These are phyloP conservation scores for Grigorovia jiainica DNA, from an alignment of 805 yeast genomes.

Conservation along the genomic window DNA sequence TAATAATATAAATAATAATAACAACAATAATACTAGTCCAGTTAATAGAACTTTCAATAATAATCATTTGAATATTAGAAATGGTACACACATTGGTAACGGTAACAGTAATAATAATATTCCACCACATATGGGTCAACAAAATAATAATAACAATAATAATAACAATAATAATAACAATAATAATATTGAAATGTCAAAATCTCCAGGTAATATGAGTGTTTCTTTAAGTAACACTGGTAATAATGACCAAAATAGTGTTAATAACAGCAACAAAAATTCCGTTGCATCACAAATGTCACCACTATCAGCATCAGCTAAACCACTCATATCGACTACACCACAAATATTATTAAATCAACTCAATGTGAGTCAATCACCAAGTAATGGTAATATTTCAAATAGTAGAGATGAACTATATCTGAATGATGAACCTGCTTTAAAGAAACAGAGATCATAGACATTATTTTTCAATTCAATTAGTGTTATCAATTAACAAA, in stretches of 20 bases:
- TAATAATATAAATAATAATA: not conserved
- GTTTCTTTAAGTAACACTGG: not conserved
- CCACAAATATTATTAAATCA: not conserved
- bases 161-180: not conserved
- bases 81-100: not conserved
- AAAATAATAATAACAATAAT: not conserved
- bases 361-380: not conserved
- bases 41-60: not conserved
- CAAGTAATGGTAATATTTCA: not conserved
- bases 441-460: constrained; percentile 13
- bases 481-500: no score
- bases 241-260: not conserved
- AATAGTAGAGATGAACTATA: not conserved
- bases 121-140: not conserved
- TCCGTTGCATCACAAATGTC: not conserved
- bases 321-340: not conserved
- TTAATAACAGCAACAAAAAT: constrained; percentile 1
- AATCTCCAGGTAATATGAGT: not conserved
- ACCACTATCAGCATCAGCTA: not conserved
- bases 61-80: not conserved
- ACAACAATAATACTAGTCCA: not conserved
- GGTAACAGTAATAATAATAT: not conserved
- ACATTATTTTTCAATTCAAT: no score
- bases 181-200: not conserved
- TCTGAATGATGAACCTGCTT: constrained; percentile 10